Base-by-base conservation (phyloP, 805 yeast species). In the Pichia nakasei region DNA sequence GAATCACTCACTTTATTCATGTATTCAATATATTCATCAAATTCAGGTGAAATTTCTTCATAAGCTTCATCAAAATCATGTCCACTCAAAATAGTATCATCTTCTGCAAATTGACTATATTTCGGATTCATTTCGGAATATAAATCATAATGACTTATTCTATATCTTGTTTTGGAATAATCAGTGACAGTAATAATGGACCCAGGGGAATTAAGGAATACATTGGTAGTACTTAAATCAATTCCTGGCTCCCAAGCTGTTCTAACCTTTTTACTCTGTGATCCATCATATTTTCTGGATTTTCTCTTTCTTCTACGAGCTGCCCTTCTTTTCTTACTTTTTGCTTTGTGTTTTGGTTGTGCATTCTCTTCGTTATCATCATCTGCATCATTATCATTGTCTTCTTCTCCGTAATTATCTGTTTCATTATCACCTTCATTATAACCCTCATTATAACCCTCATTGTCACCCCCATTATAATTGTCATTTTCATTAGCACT, bases 161-260 rank as follows among this genome's bases (percentile, higher is more conserved):
- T 53, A 50, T 71, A 73, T 21, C 77, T 49, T 1, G 52, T 54
- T 41, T 64, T 57, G 22, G 68, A 65, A 55, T 76, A 77, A 52
- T 77, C 83, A 0, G 77, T 69, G 5, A 77, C 59, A 0, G 80
- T 74, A 7, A 76, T 65, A 1, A 71, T 65, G 0, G 82, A 75
- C 0, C 81, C 81, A 3, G 72, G 65, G 1, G 77, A 64, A 13
- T 67, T 66, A n/a, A 76, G 55, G 9, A 72, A 65, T 5, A 78
- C 79, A 20, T 64, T 68, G 1, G 80, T 76, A 1, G 72, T 71
- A 9, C 66, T 56, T 29, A 74, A 64, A 52, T 77, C 73, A 22
- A 76, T 67, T 18, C 83, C 83, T 0, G 83, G 82, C 51, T 77
- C 83, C 74, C 77, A 73, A 21, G 72, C 76, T 5, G 75, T 67